Percentiles rank a stretch among this genome's conserved stretches.
These are phyloP conservation scores for Verbascum thapsus DNA, from an alignment of 257 asterid species.

Conservation along the genomic window DNA sequence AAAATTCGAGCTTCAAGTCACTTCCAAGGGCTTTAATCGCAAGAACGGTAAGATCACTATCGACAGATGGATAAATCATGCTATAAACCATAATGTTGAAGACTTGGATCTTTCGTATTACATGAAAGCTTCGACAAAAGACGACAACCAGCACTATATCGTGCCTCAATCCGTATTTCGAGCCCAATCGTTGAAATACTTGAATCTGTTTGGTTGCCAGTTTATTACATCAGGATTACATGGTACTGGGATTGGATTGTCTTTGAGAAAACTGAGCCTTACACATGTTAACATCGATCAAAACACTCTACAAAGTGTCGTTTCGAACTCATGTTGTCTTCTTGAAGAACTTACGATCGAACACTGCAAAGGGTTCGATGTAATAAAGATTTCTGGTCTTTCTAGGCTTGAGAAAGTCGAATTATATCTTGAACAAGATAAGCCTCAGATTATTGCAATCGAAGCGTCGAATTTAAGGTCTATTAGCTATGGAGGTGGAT, in stretches of 20 bases:
- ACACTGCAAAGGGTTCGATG: conserved; percentile 10
- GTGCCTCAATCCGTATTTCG: conserved; percentile 18
- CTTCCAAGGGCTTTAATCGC: not conserved
- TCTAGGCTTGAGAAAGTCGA: conserved; percentile 14
- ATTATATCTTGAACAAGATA: not conserved
- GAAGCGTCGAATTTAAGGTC: conserved; percentile 17
- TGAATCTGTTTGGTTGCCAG: conserved; percentile 28
- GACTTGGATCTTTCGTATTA: conserved; percentile 7
- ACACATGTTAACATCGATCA: conserved; percentile 9
- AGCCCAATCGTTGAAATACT: not conserved
- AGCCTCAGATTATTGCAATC: conserved; percentile 14
- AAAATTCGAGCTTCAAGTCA: conserved; percentile 6
- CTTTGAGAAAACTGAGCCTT: conserved; percentile 10
- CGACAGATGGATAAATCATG: conserved; percentile 25
- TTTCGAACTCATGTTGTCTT: not conserved
- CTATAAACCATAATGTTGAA: conserved; percentile 13
- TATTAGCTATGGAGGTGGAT: conserved; percentile 7
- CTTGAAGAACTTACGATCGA: conserved; percentile 10
- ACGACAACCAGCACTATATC: not conserved
- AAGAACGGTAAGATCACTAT: not conserved
- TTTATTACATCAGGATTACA: not conserved
- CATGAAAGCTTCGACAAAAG: not conserved
- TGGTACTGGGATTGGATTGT: not conserved
- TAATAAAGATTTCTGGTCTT: not conserved
- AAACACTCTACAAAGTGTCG: conserved; percentile 5